Percentiles rank a stretch among this genome's conserved stretches.
Evolutionary conservation across 192 early-diverging fungal species (phyloP).

Genomic region (Ambispora gerdemannii): DNA sequence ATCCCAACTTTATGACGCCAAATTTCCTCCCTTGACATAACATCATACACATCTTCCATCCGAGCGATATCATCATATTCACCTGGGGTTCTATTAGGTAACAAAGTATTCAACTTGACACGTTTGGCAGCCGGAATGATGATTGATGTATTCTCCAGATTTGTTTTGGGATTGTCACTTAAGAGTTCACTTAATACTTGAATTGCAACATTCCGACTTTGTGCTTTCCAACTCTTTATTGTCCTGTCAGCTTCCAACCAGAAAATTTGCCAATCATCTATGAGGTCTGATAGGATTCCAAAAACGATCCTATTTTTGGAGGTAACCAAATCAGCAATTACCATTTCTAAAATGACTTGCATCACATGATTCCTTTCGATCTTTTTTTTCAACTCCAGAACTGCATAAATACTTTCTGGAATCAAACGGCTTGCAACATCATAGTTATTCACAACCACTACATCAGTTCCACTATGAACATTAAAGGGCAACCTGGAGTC

Average conservation of each 20-base stretch:
- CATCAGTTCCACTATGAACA: conserved; percentile 29
- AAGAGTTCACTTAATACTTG: conserved; percentile 10
- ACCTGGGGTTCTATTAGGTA: background rate
- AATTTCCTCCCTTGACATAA: conserved; percentile 17
- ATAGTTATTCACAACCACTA: background rate
- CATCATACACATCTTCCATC: too few relatives aligned
- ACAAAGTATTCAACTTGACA: conserved; percentile 17
- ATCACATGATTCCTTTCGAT: conserved; percentile 16
- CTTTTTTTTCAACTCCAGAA: conserved; percentile 7
- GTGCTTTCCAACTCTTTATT: conserved; percentile 21
- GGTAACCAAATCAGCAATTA: conserved; percentile 18
- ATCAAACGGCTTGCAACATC: background rate
- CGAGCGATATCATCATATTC: too few relatives aligned
- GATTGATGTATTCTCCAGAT: conserved; percentile 14
- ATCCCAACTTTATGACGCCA: conserved; percentile 19
- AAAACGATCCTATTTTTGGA: conserved; percentile 8
- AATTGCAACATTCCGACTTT: conserved; percentile 16
- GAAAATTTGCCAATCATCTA: conserved; percentile 9
- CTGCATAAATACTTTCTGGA: conserved; percentile 5
- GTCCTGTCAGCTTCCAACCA: conserved; percentile 7
- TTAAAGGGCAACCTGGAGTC: conserved; percentile 3
- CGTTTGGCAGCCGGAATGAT: conserved; percentile 9
- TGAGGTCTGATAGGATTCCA: conserved; percentile 26
- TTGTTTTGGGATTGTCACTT: conserved; percentile 8
- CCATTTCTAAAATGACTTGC: conserved; percentile 16